These are phyloP conservation scores for Phaeosphaeria sp. DNA, from an alignment of 2,329 filamentous ascomycete species.

Conservation along the genomic window DNA sequence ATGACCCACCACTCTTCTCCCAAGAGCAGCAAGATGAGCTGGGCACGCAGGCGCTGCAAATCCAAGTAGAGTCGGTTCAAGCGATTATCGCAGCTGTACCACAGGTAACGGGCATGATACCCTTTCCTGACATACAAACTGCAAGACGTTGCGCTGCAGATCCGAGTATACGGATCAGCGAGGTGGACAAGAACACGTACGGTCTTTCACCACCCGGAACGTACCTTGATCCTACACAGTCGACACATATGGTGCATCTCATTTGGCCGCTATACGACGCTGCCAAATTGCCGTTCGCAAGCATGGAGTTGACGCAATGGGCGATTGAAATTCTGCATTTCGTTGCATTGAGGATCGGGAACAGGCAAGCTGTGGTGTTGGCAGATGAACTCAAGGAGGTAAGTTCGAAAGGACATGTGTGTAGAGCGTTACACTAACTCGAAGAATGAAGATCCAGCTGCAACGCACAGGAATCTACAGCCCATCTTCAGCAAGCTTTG, in stretches of 20 bases:
- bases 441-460: neutral
- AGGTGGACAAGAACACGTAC: slow-evolving; percentile 6
- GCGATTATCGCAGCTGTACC: slow-evolving; percentile 34
- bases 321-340: slow-evolving; percentile 29
- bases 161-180: neutral
- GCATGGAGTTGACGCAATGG: slow-evolving; percentile 26
- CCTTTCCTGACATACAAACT: slow-evolving; percentile 22
- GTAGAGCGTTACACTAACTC: neutral
- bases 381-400: slow-evolving; percentile 29
- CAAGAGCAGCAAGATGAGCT: slow-evolving; percentile 6
- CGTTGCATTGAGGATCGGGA: slow-evolving; percentile 31
- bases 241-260: slow-evolving; percentile 34
- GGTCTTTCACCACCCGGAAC: slow-evolving; percentile 30
- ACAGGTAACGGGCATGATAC: slow-evolving; percentile 37
- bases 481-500: neutral
- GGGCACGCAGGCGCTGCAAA: slow-evolving; percentile 18
- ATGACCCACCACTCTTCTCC: slow-evolving; percentile 19
- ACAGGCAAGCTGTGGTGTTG: slow-evolving; percentile 32
- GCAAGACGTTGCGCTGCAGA: neutral
- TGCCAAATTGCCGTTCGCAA: slow-evolving; percentile 19
- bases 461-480: slow-evolving; percentile 3
- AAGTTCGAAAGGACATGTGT: neutral
- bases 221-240: slow-evolving; percentile 22
- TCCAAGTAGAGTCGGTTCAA: slow-evolving; percentile 10
- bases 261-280: slow-evolving; percentile 36